A percentile compares a stretch with the other conserved stretches of the same genome.
Evolutionary conservation across 768 basidiomycete species (phyloP).

Genomic region (Bullera alba): DNA sequence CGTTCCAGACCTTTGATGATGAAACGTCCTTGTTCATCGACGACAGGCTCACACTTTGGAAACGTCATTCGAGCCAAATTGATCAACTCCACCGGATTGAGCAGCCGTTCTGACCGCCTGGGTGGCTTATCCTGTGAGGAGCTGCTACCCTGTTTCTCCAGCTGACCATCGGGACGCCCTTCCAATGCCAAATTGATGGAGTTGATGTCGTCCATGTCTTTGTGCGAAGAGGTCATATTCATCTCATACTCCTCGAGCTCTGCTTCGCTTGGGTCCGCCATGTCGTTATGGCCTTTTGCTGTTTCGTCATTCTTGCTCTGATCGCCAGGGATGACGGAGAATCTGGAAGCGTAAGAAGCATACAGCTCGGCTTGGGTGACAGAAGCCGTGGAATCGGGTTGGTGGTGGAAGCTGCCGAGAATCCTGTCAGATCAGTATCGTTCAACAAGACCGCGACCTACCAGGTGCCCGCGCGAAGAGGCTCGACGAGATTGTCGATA

Average conservation of each 20-base stretch:
- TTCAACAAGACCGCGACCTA: constrained; percentile 5
- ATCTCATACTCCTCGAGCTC: background rate
- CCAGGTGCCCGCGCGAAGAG: constrained; percentile 34
- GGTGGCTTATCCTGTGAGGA: background rate
- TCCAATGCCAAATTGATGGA: background rate
- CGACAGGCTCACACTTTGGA: constrained; percentile 24
- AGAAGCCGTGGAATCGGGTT: constrained; percentile 7
- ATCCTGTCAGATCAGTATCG: constrained; percentile 10
- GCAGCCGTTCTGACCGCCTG: constrained; percentile 18
- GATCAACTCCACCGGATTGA: constrained; percentile 38
- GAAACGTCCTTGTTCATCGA: constrained; percentile 31
- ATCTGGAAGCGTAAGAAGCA: constrained; percentile 34
- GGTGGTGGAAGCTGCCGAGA: constrained; percentile 22
- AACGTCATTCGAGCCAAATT: constrained; percentile 33
- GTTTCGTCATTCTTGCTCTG: background rate
- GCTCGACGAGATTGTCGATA: constrained; percentile 32
- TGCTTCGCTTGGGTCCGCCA: background rate
- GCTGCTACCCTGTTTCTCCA: too few relatives aligned
- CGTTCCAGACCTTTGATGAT: constrained; percentile 30
- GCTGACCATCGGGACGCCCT: background rate
- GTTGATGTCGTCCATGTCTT: background rate
- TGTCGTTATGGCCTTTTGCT: background rate
- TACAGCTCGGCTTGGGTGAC: constrained; percentile 35
- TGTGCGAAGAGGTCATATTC: background rate
- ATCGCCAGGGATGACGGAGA: constrained; percentile 14